Evolutionary conservation across 257 asterid species (phyloP).

Genomic region (Ballota nigra): DNA sequence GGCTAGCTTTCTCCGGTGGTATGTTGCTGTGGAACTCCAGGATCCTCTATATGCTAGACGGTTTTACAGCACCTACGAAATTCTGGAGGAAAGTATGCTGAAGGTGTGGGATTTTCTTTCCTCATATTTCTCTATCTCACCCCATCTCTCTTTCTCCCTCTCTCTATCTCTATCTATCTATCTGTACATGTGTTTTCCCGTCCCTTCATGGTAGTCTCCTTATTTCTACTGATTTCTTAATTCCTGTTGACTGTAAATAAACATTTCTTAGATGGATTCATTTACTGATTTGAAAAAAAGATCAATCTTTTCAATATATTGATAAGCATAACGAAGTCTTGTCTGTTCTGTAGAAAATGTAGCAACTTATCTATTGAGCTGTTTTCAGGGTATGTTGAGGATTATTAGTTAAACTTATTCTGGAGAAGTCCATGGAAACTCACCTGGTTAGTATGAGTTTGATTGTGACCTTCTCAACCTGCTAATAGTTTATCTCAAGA

Average conservation of each 20-base stretch:
- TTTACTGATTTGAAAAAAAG: not conserved
- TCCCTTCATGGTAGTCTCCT: not conserved
- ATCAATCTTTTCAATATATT: not conserved
- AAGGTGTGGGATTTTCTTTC: conserved; percentile 51
- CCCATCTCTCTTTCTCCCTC: too few species aligned
- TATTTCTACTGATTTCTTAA: conserved; percentile 3
- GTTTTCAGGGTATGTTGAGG: not conserved
- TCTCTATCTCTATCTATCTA: not conserved
- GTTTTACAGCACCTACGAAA: conserved; percentile 82
- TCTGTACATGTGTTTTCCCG: not conserved
- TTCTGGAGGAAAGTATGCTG: conserved; percentile 85
- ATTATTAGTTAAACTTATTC: conserved; percentile 5
- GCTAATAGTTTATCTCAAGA: not conserved
- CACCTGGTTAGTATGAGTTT: not conserved
- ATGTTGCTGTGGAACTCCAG: conserved; percentile 96
- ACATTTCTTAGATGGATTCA: not conserved
- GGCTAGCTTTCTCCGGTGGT: conserved; percentile 99
- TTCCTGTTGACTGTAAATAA: not conserved
- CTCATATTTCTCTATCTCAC: too few species aligned
- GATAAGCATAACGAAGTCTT: conserved; percentile 13
- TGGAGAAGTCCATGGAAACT: conserved; percentile 6
- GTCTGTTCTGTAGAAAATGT: not conserved
- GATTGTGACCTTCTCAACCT: not conserved
- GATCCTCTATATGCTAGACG: conserved; percentile 93
- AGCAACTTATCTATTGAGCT: conserved; percentile 2